These are phyloP conservation scores for Knoxia roxburghii DNA, from an alignment of 257 asterid genomes.

Conservation along the genomic window DNA sequence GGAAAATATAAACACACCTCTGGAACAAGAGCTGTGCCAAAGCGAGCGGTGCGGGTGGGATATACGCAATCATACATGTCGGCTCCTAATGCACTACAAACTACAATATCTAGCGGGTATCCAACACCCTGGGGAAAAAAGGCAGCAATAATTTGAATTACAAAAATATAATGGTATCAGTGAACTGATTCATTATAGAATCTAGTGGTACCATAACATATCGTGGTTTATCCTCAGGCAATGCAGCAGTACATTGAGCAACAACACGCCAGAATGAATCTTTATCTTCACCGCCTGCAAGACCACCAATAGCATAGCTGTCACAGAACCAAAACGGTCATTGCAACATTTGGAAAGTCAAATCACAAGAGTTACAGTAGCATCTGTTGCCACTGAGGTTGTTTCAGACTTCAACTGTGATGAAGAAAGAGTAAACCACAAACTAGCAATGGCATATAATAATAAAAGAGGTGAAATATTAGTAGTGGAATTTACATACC, in stretches of 20 bases:
- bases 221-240: constrained; percentile 95
- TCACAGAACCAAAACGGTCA: constrained; percentile 40
- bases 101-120: constrained; percentile 92
- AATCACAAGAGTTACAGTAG: constrained; percentile 12
- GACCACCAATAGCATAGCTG: constrained; percentile 99
- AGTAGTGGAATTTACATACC: constrained; percentile 43
- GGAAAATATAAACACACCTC: constrained; percentile 41
- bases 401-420: not conserved
- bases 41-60: constrained; percentile 99
- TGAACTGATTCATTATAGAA: not conserved
- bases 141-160: constrained; percentile 14
- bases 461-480: not conserved
- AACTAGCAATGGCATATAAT: not conserved
- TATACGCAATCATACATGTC: constrained; percentile 98
- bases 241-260: constrained; percentile 97
- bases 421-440: not conserved
- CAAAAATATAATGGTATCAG: not conserved
- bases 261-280: constrained; percentile 99
- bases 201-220: constrained; percentile 72
- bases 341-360: constrained; percentile 20
- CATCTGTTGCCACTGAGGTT: not conserved
- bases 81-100: constrained; percentile 99
- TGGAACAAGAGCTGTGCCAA: constrained; percentile 96
- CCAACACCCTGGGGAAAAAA: constrained; percentile 79
- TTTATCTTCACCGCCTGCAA: constrained; percentile 99